Evolutionary conservation across 768 basidiomycete species (phyloP), one percentile per base, ranked within the genome.

Genomic region (Collybia sp.): DNA sequence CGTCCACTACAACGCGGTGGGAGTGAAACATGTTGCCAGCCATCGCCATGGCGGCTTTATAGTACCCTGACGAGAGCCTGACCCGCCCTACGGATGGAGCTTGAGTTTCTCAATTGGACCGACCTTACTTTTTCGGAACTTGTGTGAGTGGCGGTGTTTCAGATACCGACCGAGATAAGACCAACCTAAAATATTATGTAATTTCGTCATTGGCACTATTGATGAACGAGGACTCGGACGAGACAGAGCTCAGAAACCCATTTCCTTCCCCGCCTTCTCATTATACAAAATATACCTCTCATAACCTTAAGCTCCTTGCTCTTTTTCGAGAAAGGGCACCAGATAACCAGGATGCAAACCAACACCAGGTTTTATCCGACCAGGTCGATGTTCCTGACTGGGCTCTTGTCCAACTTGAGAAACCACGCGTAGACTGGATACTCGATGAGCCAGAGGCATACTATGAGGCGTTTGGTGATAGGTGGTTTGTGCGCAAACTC

Each of bases 181-280:
- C 33, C 15, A 34, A 15, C 10, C 15, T 10, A 34, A 10, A 34
- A 34, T 34, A 34, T 34, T 10, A 10, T 15, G 15, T 10, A 15
- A 34, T 15, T 34, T 15, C 15, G 15, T 50, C 42, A 18, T 25
- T 48, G 46, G 19, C 44, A 54, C 45, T 51, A n/a, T n/a, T n/a
- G n/a, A 83, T 83, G 79, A 80, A 83, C 57, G 83, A 87, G 48
- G 83, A 88, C 50, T n/a, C n/a, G n/a, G n/a, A 25, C 25, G 83
- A 84, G 45, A 75, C 82, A 45, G 87, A 89, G 55, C 71, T 91
- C 39, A 79, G 85, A 56, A 91, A 89, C 64, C 89, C 88, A 9
- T 95, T 94, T 61, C 93, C 93, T 18, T 88, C 88, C 4, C 92
- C 92, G 0, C 89, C 92, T 0, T 86, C 86, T 12, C 86, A 88